These are phyloP conservation scores for Boletales sp. DNA, from an alignment of 768 basidiomycete species.

Conservation along the genomic window DNA sequence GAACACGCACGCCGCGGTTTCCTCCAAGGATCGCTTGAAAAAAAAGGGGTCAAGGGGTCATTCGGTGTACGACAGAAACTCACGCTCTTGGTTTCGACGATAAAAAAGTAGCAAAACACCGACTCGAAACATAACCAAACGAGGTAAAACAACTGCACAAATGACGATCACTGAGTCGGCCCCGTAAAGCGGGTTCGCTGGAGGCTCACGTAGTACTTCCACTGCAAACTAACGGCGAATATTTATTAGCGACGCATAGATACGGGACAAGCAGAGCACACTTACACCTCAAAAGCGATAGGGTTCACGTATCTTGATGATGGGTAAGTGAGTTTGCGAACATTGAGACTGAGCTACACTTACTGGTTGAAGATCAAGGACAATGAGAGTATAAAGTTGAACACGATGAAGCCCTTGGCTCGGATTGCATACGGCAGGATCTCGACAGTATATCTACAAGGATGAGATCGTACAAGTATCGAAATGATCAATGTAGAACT, in stretches of 20 bases:
- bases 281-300: slow-evolving; percentile 29
- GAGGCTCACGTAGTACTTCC: slow-evolving; percentile 44
- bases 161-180: not conserved
- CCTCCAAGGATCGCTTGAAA: slow-evolving; percentile 16
- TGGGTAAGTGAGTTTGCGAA: slow-evolving; percentile 14
- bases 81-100: slow-evolving; percentile 39
- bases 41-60: too few species aligned
- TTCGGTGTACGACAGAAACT: not conserved
- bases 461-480: not conserved
- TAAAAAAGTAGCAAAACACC: slow-evolving; percentile 35
- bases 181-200: not conserved
- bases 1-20: slow-evolving; percentile 17
- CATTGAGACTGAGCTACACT: slow-evolving; percentile 20
- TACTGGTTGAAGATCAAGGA: slow-evolving; percentile 44
- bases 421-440: slow-evolving; percentile 40
- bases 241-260: not conserved
- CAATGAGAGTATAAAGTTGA: slow-evolving; percentile 37
- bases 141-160: slow-evolving; percentile 28
- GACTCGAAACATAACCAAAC: slow-evolving; percentile 41
- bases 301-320: slow-evolving; percentile 33
- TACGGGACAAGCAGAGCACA: not conserved
- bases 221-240: slow-evolving; percentile 27
- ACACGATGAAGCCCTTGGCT: slow-evolving; percentile 38
- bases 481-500: slow-evolving; percentile 2
- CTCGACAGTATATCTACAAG: slow-evolving; percentile 36